phyloP scores from a whole-genome alignment of 805 yeast species.

The Zygosaccharomyces lentus region DNA sequence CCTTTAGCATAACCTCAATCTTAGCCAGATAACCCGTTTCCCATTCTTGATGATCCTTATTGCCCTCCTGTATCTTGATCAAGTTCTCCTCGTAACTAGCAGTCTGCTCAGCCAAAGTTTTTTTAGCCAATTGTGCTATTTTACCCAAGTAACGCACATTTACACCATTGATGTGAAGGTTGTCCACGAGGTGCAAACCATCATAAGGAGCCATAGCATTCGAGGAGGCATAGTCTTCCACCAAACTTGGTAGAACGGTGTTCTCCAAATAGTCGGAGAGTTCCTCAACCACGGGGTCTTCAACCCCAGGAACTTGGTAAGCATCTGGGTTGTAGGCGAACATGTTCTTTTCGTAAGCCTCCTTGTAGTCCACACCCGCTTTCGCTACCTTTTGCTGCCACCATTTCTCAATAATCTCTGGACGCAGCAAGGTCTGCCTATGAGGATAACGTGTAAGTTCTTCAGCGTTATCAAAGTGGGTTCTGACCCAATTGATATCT shows the following conservation, averaged over 20 bases:
- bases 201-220: slow-evolving; percentile 66
- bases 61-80: slow-evolving; percentile 24
- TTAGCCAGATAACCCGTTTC: slow-evolving; percentile 30
- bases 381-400: slow-evolving; percentile 63
- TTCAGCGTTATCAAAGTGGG: slow-evolving; percentile 42
- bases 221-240: slow-evolving; percentile 41
- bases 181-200: slow-evolving; percentile 65
- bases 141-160: slow-evolving; percentile 83
- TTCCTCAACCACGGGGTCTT: slow-evolving; percentile 52
- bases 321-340: slow-evolving; percentile 79
- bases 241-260: slow-evolving; percentile 57
- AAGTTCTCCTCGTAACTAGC: slow-evolving; percentile 22
- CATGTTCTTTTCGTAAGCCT: slow-evolving; percentile 38
- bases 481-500: slow-evolving; percentile 71
- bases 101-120: slow-evolving; percentile 22
- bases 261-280: slow-evolving; percentile 60
- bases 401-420: slow-evolving; percentile 90
- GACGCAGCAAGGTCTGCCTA: slow-evolving; percentile 69
- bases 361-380: slow-evolving; percentile 29
- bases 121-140: slow-evolving; percentile 34
- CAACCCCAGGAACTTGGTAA: slow-evolving; percentile 44
- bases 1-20: slow-evolving; percentile 32
- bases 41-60: slow-evolving; percentile 35
- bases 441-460: slow-evolving; percentile 67
- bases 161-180: slow-evolving; percentile 77